These are phyloP conservation scores for Globomyces pollinis-pini DNA, from an alignment of 192 early-diverging fungal species.

Conservation along the genomic window DNA sequence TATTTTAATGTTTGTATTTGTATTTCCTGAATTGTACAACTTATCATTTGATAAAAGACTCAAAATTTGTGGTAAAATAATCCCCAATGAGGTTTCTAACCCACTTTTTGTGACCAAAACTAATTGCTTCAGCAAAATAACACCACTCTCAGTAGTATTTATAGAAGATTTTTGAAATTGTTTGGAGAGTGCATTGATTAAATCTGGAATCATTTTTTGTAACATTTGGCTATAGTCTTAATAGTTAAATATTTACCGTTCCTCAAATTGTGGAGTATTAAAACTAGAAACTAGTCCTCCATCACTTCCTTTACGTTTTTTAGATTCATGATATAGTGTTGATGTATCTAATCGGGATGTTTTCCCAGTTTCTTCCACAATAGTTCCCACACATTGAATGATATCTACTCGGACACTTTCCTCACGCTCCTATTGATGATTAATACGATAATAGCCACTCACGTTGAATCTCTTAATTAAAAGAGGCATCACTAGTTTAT, in stretches of 20 bases:
- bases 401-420: conserved; percentile 78
- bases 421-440: no score
- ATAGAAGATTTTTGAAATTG: conserved; percentile 65
- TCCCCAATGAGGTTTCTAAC: conserved; percentile 52
- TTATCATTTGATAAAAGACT: conserved; percentile 52
- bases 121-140: conserved; percentile 52
- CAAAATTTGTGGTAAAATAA: conserved; percentile 64
- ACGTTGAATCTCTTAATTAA: conserved; percentile 75
- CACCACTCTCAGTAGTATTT: conserved; percentile 64
- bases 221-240: conserved; percentile 30
- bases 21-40: conserved; percentile 32
- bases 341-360: not conserved
- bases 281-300: conserved; percentile 1
- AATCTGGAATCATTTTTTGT: conserved; percentile 49
- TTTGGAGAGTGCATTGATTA: conserved; percentile 61
- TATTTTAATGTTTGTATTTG: conserved; percentile 77
- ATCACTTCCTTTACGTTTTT: conserved; percentile 34
- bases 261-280: not conserved
- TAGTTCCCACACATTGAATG: conserved; percentile 57
- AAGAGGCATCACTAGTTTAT: conserved; percentile 59
- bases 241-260: not conserved
- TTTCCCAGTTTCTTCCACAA: conserved; percentile 46
- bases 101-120: conserved; percentile 19
- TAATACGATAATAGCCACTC: no score
- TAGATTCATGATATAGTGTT: conserved; percentile 17